Base-by-base conservation (phyloP, 2,329 filamentous ascomycete genomes). In the Volutella citrinella region DNA sequence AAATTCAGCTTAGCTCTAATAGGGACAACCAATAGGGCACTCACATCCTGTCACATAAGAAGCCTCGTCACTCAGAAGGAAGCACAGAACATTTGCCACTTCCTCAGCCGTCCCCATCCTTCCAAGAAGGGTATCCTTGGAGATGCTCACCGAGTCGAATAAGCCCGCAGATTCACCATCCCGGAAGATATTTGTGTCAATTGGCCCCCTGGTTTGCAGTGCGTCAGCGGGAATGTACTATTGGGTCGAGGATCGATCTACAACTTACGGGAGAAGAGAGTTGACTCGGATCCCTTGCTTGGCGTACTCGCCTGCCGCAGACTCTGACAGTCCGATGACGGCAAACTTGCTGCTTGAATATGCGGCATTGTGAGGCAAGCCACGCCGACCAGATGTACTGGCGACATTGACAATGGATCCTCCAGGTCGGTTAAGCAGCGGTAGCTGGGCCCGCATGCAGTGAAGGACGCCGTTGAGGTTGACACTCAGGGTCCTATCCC, bases 31-130 rank as follows among this genome's bases (percentile, higher is more conserved):
- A 19, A 9, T 6, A 30, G 28, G 15, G 15, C n/a, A 30, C 28
- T 19, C 9, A 31, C 29, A 19, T 31, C 29, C 29, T n/a, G 29
- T 31, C 6, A 31, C 29, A 16, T 31, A 31, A 7, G 29, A 31
- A 5, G 29, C 20, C 14, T 23, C 29, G 18, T 31, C 29, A 10
- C 8, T 31, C 19, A 31, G 10, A 14, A 31, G 10, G 29, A 31
- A 31, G 29, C 19, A 23, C 19, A 31, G 13, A 12, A 31, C 20
- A 7, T 31, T 31, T 14, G 29, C 29, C 8, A 31, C 29, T 14
- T 31, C 29, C 11, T 24, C 7, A 16, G 29, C 19, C 14, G 15
- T n/a, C 3, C 29, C 29, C 29, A 31, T 31, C 5, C 29, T 19
- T 11, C 29, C 29, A 7, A 31, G 14, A 31, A n/a, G 24, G 8